Conservation (phyloP, 2,329 filamentous ascomycete species). For the Ophiocordyceps robertsii region DNA sequence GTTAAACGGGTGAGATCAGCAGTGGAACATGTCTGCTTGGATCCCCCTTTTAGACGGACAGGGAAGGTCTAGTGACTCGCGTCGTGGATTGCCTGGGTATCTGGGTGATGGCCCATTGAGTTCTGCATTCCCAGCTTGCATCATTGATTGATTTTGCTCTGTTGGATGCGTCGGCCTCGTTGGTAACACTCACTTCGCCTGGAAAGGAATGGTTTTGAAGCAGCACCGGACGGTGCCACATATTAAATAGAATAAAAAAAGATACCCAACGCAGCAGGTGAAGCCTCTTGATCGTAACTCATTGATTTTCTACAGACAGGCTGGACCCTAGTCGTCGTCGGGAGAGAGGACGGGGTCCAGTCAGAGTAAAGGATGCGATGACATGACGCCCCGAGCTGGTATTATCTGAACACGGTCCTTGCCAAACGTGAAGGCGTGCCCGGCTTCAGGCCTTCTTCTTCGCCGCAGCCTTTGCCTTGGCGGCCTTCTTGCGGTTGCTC, state of each 20-base stretch:
- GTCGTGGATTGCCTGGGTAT: neutral
- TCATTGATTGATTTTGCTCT: slow-evolving; percentile 11
- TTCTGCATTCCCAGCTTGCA: neutral
- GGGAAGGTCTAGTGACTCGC: neutral
- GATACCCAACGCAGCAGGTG: slow-evolving; percentile 13
- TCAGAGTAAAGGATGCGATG: too few species aligned
- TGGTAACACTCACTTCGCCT: slow-evolving; percentile 13
- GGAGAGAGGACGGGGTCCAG: too few species aligned
- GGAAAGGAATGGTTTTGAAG: slow-evolving; percentile 7
- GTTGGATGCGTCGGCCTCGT: slow-evolving; percentile 14
- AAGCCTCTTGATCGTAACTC: too few species aligned
- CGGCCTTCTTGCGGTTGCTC: slow-evolving; percentile 94
- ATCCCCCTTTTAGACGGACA: neutral
- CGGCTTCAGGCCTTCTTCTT: slow-evolving; percentile 69
- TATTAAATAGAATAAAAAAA: slow-evolving; percentile 20
- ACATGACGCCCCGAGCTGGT: neutral
- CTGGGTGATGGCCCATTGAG: slow-evolving; percentile 1
- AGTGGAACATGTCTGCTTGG: neutral
- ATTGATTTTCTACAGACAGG: too few species aligned
- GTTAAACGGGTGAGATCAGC: neutral
- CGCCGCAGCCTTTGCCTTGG: slow-evolving; percentile 72
- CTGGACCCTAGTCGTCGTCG: too few species aligned
- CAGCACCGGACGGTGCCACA: slow-evolving; percentile 6
- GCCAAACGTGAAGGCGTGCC: slow-evolving; percentile 1
- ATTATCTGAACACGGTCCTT: slow-evolving; percentile 4